Conservation (phyloP, 106 monocot genomes). For the Hemerocallis citrina region DNA sequence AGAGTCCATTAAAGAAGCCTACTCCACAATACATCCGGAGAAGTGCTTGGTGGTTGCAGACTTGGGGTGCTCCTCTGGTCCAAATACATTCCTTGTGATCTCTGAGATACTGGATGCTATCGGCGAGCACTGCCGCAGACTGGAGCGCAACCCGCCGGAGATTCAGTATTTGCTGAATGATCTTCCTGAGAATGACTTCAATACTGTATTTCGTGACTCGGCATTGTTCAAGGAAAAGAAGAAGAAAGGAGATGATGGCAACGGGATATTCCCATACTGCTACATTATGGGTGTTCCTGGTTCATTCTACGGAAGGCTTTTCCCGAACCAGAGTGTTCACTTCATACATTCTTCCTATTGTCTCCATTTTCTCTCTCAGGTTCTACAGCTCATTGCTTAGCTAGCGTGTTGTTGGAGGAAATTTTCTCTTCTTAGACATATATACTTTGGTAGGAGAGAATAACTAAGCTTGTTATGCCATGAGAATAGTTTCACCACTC, state of each 20-base stretch:
- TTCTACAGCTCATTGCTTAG: too few relatives aligned
- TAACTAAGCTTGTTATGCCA: too few relatives aligned
- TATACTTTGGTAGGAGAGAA: too few relatives aligned
- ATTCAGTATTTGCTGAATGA: slow-evolving; percentile 34
- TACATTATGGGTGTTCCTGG: slow-evolving; percentile 38
- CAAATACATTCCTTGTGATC: too few relatives aligned
- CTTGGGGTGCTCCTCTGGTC: too few relatives aligned
- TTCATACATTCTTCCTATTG: slow-evolving; percentile 41
- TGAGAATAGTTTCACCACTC: too few relatives aligned
- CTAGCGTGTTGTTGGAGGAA: too few relatives aligned
- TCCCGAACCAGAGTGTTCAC: slow-evolving; percentile 24
- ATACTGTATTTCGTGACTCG: slow-evolving; percentile 9
- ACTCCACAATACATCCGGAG: background rate
- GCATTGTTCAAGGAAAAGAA: background rate
- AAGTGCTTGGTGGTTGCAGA: slow-evolving; percentile 23
- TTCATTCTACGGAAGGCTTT: slow-evolving; percentile 51
- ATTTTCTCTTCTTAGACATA: too few relatives aligned
- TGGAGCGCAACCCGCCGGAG: slow-evolving; percentile 20
- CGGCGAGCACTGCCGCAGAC: too few relatives aligned
- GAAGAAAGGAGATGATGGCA: background rate
- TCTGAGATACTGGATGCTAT: too few relatives aligned
- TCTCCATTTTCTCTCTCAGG: slow-evolving; percentile 53
- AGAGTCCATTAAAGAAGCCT: slow-evolving; percentile 13
- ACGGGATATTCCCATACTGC: background rate
- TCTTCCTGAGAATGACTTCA: slow-evolving; percentile 42